Conservation (phyloP, 768 basidiomycete species). For the Leucocoprinus sp. region DNA sequence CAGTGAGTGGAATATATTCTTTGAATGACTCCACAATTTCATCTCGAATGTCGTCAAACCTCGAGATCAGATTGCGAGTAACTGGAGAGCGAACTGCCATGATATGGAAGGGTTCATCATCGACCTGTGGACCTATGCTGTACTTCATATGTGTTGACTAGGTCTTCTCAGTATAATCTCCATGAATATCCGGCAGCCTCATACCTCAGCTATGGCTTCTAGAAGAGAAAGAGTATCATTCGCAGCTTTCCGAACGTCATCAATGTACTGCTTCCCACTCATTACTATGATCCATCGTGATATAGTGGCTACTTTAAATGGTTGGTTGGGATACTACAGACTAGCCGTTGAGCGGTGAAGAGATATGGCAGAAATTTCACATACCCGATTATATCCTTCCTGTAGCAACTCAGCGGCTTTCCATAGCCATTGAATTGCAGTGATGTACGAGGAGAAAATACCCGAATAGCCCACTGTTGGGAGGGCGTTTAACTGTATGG, state of each 20-base stretch:
- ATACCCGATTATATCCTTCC: conserved; percentile 19
- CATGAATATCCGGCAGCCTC: background rate
- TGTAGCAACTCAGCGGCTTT: conserved; percentile 18
- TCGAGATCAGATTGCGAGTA: conserved; percentile 28
- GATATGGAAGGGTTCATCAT: conserved; percentile 23
- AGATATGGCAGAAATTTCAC: background rate
- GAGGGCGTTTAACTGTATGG: conserved; percentile 10
- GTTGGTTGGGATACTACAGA: conserved; percentile 15
- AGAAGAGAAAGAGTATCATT: conserved; percentile 21
- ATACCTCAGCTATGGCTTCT: background rate
- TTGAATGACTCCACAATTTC: conserved; percentile 35
- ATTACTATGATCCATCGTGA: conserved; percentile 26
- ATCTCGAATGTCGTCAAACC: conserved; percentile 32
- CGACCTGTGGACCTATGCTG: conserved; percentile 27
- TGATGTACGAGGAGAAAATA: conserved; percentile 17
- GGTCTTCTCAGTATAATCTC: background rate
- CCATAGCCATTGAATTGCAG: conserved; percentile 17
- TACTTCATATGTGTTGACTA: conserved; percentile 29
- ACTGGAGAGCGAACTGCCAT: conserved; percentile 22
- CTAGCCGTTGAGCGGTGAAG: background rate
- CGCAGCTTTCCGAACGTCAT: conserved; percentile 25
- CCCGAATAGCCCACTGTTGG: conserved; percentile 19
- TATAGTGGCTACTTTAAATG: conserved; percentile 20
- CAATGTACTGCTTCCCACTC: conserved; percentile 20
- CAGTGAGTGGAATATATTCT: conserved; percentile 23